Base-by-base conservation (phyloP, 805 yeast genomes). In the Barnettozyma wickerhamii region DNA sequence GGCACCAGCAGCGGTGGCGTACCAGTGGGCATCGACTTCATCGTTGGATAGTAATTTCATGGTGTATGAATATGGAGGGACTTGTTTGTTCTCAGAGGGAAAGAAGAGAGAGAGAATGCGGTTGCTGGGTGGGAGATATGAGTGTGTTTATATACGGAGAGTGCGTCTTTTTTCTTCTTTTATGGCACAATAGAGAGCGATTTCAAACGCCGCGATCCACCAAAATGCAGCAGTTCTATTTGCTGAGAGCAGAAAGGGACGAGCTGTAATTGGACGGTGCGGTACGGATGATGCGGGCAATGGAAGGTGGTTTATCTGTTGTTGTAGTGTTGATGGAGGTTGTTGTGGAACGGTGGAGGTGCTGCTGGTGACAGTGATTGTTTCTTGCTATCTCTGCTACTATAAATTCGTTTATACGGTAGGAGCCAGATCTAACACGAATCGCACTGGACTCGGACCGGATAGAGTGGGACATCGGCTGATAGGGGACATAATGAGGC, bases 1-100 rank as follows among this genome's bases (percentile, higher is more conserved):
- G 40, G 82, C 88, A 59, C 89, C 91, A 7, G 59, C 51, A 10
- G 74, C 56, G 17, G 82, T 75, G 45, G 77, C 76, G 48, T 71
- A 66, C 54, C 71, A 69, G 61, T 84, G 89, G 17, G 79, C 88
- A 40, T 71, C 71, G 45, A 77, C 69, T 65, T 84, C 90, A 59
- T 81, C 85, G 45, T 72, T 68, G 23, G 81, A 65, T 33, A 80
- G 67, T 46, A 84, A 63, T 71, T 84, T 84, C 93, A 84, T 84
- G 24, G 26, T 71, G 40, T 31, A 20, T 32, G 19, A 19, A 14
- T 14, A 29, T 30, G 15, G 15, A 14, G 6, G 23, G 2, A 13
- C 7, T 23, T 23, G 26, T 12, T 23, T 23, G 26, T 12, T 23
- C 12, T 23, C 26, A 23, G 26, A 23, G 15, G 20, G 34, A 17